Base-by-base conservation (phyloP, 805 yeast species). In the Zygosaccharomyces lentus region DNA sequence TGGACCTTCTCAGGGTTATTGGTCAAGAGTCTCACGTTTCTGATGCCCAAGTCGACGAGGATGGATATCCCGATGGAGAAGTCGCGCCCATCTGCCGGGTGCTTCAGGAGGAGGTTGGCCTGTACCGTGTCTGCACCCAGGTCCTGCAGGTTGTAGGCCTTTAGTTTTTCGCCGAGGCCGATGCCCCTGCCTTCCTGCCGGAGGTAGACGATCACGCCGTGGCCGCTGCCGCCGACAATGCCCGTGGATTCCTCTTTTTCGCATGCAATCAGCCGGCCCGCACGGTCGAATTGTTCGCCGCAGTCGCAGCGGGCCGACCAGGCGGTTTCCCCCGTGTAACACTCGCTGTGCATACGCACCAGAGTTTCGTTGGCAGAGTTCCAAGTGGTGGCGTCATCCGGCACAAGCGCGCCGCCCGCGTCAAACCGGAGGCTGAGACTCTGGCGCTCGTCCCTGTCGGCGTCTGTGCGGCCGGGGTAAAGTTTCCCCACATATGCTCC, bases 251-350 rank as follows among this genome's bases (percentile, higher is more conserved):
- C 38, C 42, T 62, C 67, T 23, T 49, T 56, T 9, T 60, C 62
- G 34, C 61, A 52, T 8, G 65, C 61, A 91, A 93, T 93, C 35
- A 88, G 66, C 51, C 95, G 76, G 7, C 97, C 99, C 1, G 98
- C 98, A 67, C 95, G 96, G 66, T 93, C 97, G 58, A 93, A 87
- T 70, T 93, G 99, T 67, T 93, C 99, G 16, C 99, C 99, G 69
- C 99, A 93, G 67, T 93, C 99, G 67, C 99, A 93, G 45, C 99
- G 77, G 1, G 99, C 98, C 48, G 91, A 81, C 99, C 99, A 93
- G 8, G 97, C 98, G 1, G 97, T 93, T 63, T 93, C 99, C 2
- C 99, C 99, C 0, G 99, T 93, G 70, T 91, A 93, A 67, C 99
- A 93, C 64, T 93, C 99, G 2, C 96, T 85, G 63, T 93, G 99